Evolutionary conservation across 768 basidiomycete genomes (phyloP).

Genomic region (Lentinus tigrinus): DNA sequence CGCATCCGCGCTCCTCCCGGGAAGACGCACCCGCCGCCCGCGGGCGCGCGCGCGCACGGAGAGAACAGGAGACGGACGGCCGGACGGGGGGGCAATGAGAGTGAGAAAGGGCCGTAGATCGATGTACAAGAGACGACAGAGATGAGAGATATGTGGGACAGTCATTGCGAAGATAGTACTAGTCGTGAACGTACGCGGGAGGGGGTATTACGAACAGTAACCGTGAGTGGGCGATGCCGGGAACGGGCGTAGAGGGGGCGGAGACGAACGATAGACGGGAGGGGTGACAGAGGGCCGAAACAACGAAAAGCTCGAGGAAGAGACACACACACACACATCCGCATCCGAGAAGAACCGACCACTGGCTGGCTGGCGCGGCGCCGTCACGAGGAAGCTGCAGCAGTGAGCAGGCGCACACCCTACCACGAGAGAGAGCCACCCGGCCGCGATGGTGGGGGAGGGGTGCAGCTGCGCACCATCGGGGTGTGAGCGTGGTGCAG

Average conservation of each 20-base stretch:
- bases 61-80: background rate
- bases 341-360: background rate
- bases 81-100: no score
- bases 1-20: no score
- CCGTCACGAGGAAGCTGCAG: background rate
- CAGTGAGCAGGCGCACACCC: background rate
- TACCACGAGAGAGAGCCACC: background rate
- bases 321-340: background rate
- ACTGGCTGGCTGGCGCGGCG: background rate
- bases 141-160: conserved; percentile 24
- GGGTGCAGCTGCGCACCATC: background rate
- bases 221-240: conserved; percentile 11
- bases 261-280: background rate
- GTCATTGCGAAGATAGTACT: conserved; percentile 28
- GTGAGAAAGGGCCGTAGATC: conserved; percentile 19
- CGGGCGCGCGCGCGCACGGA: background rate
- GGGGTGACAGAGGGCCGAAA: background rate
- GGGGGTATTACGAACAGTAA: conserved; percentile 24
- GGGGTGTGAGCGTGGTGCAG: background rate
- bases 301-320: background rate
- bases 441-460: background rate
- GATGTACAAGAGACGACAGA: conserved; percentile 22
- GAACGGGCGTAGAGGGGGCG: background rate
- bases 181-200: conserved; percentile 23
- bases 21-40: no score